Base-by-base conservation (phyloP, 495 filamentous ascomycete genomes). In the Xylaria castorea region DNA sequence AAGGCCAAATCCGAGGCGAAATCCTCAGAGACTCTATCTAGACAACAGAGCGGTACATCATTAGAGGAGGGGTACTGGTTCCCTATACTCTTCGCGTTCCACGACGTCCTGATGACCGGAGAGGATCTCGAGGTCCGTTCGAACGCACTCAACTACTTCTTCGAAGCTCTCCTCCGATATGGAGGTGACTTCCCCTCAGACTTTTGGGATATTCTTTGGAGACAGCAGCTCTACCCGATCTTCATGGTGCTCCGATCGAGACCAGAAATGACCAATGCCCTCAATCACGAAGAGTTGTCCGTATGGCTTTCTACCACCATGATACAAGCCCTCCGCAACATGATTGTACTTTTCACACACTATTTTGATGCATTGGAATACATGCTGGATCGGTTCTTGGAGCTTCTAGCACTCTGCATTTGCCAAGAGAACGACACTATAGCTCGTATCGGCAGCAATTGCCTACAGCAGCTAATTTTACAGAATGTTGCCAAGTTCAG, bases 241-340 rank as follows among this genome's bases (percentile, higher is more conserved):
- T 99, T 99, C 83, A 95, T 98, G 87, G 96, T 99, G 0, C 84
- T 99, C 22, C 94, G 96, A 74, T 97, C 95, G 11, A 93, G 94
- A 73, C 96, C 95, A 0, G 96, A 99, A 80, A 97, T 98, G 93
- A 89, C 90, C 63, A 97, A 97, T 76, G 93, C 93, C 22, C 88
- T 93, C 4, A 97, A 93, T 71, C 94, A 97, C 74, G 96, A 99
- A 79, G 94, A 97, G 75, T 86, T 98, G 25, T 97, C 95, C 1
- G 96, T 99, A n/a, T 99, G 96, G 96, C 87, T 99, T 44, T 97
- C 94, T 16, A 99, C 96, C 0, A 99, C 96, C 25, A 98, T 99
- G 94, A 99, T 99, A 58, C 96, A 99, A 80, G 96, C 96, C 20
- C 83, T 99, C 73, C 90, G 96, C 61, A 98, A 97, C 82, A 97